Evolutionary conservation across 257 asterid species (phyloP), one percentile per base, ranked within the genome.

Genomic region (Thymus mandschuricus): DNA sequence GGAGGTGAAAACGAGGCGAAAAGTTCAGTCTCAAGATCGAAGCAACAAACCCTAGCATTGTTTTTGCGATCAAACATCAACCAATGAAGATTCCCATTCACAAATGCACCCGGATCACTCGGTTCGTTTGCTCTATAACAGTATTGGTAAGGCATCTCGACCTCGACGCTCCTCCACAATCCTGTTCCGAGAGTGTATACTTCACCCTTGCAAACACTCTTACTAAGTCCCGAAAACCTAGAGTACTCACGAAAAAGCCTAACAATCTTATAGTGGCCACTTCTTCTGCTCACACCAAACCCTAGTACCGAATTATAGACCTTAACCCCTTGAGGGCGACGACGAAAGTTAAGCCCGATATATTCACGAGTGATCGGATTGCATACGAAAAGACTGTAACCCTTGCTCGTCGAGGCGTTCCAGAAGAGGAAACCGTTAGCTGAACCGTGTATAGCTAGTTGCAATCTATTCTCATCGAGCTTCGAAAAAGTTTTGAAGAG

Each of bases 61-160:
- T 21, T 21, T 21, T 21, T 21, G 21, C 21, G 21, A 21, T 21
- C 21, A 21, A 21, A 3, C 40, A 6, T 6, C 40, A 83, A 49
- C 85, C 85, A 83, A 9, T 81, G 84, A 46, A 84, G 74, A 57
- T 73, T 78, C 2, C 86, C 86, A 28, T 79, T 81, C 35, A 84
- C n/a, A 40, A 69, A 79, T 2, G 52, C 46, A 1, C 84, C 40
- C 5, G 21, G 21, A 21, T 21, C 21, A 21, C 21, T 21, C 0
- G 21, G 21, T 21, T 21, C 21, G 21, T 21, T 21, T 21, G 21
- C 21, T 21, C 21, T 21, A 21, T 21, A 21, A 21, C 21, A 21
- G 21, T 21, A 21, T 21, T 21, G 21, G 21, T 21, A 21, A 21
- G 21, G 21, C 21, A 21, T 21, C 21, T 21, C 21, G 21, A 21